Conservation (phyloP, 805 yeast species). For the Candida pini region DNA sequence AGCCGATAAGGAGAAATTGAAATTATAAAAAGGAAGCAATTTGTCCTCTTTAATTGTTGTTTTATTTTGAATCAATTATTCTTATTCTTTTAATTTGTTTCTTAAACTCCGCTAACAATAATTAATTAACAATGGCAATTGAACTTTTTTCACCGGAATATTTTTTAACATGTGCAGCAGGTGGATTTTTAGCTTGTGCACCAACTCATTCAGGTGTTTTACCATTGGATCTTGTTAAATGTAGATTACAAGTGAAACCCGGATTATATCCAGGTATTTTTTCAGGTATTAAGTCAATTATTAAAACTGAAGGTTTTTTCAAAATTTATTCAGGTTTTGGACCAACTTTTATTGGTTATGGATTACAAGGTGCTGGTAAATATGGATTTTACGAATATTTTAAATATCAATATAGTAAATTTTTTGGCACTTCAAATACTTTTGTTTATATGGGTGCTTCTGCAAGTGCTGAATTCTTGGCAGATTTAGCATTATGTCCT, state of each 20-base stretch:
- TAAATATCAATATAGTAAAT: conserved; percentile 69
- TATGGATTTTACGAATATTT: conserved; percentile 93
- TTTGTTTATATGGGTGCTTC: conserved; percentile 75
- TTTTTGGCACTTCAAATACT: conserved; percentile 68
- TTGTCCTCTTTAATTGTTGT: too few species aligned
- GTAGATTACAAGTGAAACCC: conserved; percentile 85
- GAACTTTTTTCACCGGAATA: conserved; percentile 56
- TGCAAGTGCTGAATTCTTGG: conserved; percentile 91
- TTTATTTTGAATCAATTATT: too few species aligned
- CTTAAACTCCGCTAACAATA: too few species aligned
- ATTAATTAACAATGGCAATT: too few species aligned
- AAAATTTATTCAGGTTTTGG: conserved; percentile 85
- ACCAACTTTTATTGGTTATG: conserved; percentile 89
- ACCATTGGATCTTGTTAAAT: conserved; percentile 89
- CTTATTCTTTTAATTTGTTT: too few species aligned
- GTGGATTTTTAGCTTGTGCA: conserved; percentile 87
- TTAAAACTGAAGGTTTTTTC: conserved; percentile 65
- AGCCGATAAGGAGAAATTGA: too few species aligned
- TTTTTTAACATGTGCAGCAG: conserved; percentile 68
- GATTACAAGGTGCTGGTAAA: conserved; percentile 95
- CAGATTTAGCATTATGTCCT: conserved; percentile 88
- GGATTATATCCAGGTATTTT: conserved; percentile 65
- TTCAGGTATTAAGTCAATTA: conserved; percentile 76
- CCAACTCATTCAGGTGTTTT: conserved; percentile 94
- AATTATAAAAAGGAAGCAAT: too few species aligned